These are phyloP conservation scores for Fraxinus sp. DNA, from an alignment of 305 asterid genomes.

Conservation along the genomic window DNA sequence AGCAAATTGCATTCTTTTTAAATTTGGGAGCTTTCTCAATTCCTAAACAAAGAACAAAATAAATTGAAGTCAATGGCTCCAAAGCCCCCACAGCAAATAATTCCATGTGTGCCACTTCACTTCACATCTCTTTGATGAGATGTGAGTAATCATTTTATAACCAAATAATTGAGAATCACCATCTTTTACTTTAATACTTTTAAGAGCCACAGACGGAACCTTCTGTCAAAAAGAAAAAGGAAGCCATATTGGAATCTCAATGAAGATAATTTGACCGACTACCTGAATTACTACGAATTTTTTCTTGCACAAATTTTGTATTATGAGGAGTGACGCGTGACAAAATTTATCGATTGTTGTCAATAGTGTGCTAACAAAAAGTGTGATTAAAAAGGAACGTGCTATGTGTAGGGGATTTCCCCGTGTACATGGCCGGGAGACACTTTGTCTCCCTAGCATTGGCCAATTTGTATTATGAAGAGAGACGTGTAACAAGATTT, in stretches of 20 bases:
- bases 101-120: conserved; percentile 43
- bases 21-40: conserved; percentile 15
- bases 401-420: not conserved
- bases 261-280: not conserved
- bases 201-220: conserved; percentile 21
- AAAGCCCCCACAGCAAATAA: conserved; percentile 34
- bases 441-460: not conserved
- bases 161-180: conserved; percentile 35
- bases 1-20: not conserved
- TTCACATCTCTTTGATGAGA: conserved; percentile 25
- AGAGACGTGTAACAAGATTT: not conserved
- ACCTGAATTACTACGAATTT: too few species aligned
- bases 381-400: not conserved
- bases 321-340: not conserved
- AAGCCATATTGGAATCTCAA: not conserved
- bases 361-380: not conserved
- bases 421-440: not conserved
- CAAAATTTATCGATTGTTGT: not conserved
- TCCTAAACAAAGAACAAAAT: conserved; percentile 26
- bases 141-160: conserved; percentile 29
- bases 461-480: not conserved
- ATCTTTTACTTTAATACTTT: not conserved
- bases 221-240: conserved; percentile 2
- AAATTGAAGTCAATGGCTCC: conserved; percentile 22
- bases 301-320: not conserved